These are phyloP conservation scores for Cystobasidium onofrii DNA, from an alignment of 768 basidiomycete species.

Conservation along the genomic window DNA sequence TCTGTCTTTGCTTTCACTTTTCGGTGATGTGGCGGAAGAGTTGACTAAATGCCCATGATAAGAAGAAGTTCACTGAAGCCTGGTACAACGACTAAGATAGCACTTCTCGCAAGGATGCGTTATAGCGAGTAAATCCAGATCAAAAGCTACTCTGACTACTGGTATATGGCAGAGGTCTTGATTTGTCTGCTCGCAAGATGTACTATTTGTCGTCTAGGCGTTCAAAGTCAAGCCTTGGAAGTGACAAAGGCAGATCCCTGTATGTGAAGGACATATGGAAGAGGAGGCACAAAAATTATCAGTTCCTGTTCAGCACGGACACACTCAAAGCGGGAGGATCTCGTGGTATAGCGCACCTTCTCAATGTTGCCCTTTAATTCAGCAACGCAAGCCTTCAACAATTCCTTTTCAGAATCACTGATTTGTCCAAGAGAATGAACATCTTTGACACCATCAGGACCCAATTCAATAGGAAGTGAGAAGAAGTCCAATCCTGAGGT, in stretches of 20 bases:
- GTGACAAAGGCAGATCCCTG: conserved; percentile 4
- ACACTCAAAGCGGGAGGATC: no score
- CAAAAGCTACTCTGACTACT: no score
- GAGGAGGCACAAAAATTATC: not conserved
- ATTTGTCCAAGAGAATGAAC: conserved; percentile 72
- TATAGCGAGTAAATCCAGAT: no score
- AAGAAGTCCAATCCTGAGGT: conserved; percentile 62
- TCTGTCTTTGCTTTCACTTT: no score
- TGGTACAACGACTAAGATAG: not conserved
- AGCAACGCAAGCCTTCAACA: conserved; percentile 70
- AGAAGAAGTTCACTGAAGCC: not conserved
- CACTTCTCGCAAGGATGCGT: no score
- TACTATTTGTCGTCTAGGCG: not conserved
- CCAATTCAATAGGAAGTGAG: conserved; percentile 78
- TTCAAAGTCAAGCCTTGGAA: not conserved
- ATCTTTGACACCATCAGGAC: conserved; percentile 69
- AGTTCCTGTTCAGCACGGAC: no score
- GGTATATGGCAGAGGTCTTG: no score
- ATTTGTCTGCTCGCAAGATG: not conserved
- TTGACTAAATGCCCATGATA: not conserved
- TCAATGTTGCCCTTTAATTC: conserved; percentile 68
- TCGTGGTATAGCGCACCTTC: no score
- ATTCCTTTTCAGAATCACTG: conserved; percentile 61
- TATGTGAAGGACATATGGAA: not conserved
- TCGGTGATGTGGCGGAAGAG: no score